Evolutionary conservation across 192 early-diverging fungal species (phyloP).

Genomic region (Haplosporangium gracile): DNA sequence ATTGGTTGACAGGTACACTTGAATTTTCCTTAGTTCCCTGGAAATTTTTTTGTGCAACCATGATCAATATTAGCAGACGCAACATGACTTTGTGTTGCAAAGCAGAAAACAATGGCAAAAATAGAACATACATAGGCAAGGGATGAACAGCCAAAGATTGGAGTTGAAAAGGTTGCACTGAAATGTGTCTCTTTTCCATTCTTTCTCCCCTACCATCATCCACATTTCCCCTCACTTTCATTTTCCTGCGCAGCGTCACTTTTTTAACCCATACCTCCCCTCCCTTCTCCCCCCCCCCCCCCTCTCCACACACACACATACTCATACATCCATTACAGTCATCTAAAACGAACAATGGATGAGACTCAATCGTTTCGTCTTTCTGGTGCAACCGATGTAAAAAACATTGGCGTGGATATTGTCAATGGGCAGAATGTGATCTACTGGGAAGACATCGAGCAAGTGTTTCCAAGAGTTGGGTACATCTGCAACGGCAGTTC

Average conservation of each 20-base stretch:
- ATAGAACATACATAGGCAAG: too few relatives aligned
- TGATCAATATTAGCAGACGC: background rate
- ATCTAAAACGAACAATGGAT: slow-evolving; percentile 1
- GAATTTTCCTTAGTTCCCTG: background rate
- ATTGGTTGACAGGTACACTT: too few relatives aligned
- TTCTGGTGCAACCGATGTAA: background rate
- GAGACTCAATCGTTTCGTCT: slow-evolving; percentile 17
- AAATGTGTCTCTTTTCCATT: background rate
- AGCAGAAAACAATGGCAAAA: too few relatives aligned
- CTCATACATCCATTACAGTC: background rate
- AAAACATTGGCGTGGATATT: background rate
- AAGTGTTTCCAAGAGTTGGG: background rate
- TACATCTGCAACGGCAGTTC: background rate
- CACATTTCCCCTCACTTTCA: background rate
- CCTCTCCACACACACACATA: background rate
- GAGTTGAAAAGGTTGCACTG: background rate
- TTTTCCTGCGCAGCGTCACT: background rate
- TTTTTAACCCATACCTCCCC: background rate
- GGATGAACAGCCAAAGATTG: too few relatives aligned
- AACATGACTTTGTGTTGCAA: background rate
- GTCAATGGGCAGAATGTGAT: slow-evolving; percentile 7
- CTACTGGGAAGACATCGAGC: slow-evolving; percentile 10
- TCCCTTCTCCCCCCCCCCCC: background rate
- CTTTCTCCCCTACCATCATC: background rate
- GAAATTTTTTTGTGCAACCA: background rate